Conservation (phyloP, 768 basidiomycete genomes). For the Amanita subjunquillea region DNA sequence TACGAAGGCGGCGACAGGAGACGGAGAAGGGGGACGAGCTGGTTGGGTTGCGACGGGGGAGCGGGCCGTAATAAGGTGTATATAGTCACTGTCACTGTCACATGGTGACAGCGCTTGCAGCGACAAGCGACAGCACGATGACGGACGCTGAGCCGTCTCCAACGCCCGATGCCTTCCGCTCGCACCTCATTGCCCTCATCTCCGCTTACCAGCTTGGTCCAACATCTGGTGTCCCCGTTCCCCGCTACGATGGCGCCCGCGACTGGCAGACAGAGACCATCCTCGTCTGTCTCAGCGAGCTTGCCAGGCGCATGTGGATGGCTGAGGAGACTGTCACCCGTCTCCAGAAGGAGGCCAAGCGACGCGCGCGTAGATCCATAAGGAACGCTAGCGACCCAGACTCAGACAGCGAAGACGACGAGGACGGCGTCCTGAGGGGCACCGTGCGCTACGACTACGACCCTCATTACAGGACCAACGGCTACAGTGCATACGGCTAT, state of each 20-base stretch:
- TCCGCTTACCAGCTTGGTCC: slow-evolving; percentile 52
- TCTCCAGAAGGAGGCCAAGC: slow-evolving; percentile 24
- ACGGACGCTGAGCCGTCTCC: slow-evolving; percentile 11
- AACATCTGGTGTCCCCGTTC: slow-evolving; percentile 33
- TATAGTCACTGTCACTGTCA: background rate
- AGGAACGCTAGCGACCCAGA: background rate
- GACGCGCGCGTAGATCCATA: slow-evolving; percentile 12
- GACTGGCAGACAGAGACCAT: slow-evolving; percentile 54
- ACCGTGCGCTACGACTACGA: slow-evolving; percentile 1
- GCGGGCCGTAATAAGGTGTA: background rate
- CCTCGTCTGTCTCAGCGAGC: slow-evolving; percentile 35
- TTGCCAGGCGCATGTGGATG: slow-evolving; percentile 43
- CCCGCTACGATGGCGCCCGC: slow-evolving; percentile 41
- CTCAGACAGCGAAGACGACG: background rate
- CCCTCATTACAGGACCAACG: background rate
- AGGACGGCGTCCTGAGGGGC: background rate
- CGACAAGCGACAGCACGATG: slow-evolving; percentile 1
- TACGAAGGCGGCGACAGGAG: slow-evolving; percentile 12
- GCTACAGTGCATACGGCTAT: background rate
- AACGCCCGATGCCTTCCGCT: slow-evolving; percentile 17
- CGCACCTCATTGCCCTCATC: slow-evolving; percentile 47
- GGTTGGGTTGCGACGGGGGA: background rate
- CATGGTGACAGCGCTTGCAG: background rate
- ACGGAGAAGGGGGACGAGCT: slow-evolving; percentile 14
- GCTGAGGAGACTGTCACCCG: slow-evolving; percentile 38